These are phyloP conservation scores for Mycena epipterygia DNA, from an alignment of 768 basidiomycete genomes.

Conservation along the genomic window DNA sequence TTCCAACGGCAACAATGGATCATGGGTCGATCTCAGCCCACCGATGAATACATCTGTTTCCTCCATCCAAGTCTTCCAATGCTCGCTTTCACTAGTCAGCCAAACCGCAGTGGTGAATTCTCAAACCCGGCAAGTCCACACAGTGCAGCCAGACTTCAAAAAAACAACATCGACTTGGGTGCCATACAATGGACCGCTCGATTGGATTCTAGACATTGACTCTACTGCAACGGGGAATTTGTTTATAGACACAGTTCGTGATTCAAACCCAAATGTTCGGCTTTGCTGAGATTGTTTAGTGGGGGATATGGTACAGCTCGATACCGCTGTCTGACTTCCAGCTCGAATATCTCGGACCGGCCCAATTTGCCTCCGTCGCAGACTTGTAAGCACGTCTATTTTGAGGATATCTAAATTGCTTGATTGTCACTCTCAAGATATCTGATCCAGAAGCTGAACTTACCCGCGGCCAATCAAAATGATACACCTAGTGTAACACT, in stretches of 20 bases:
- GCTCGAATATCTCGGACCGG: background rate
- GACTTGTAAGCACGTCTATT: background rate
- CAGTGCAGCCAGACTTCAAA: background rate
- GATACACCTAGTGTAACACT: background rate
- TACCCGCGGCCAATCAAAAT: background rate
- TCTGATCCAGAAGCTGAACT: background rate
- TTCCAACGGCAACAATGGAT: background rate
- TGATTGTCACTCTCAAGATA: too few species aligned
- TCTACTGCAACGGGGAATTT: background rate
- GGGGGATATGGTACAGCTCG: background rate
- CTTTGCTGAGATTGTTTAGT: background rate
- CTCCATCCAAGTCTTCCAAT: background rate
- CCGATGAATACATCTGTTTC: background rate
- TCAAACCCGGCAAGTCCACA: background rate
- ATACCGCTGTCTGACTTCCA: background rate
- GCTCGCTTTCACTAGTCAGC: background rate
- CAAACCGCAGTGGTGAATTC: background rate
- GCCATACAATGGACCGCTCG: background rate
- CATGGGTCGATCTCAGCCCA: background rate
- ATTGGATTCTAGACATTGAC: background rate
- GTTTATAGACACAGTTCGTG: background rate
- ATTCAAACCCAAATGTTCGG: background rate
- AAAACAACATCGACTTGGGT: constrained; percentile 4
- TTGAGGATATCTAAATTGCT: too few species aligned
- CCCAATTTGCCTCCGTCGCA: too few species aligned